Conservation (phyloP, 1,139 yeast genomes). For the Debaryomycetaceae sp. region DNA sequence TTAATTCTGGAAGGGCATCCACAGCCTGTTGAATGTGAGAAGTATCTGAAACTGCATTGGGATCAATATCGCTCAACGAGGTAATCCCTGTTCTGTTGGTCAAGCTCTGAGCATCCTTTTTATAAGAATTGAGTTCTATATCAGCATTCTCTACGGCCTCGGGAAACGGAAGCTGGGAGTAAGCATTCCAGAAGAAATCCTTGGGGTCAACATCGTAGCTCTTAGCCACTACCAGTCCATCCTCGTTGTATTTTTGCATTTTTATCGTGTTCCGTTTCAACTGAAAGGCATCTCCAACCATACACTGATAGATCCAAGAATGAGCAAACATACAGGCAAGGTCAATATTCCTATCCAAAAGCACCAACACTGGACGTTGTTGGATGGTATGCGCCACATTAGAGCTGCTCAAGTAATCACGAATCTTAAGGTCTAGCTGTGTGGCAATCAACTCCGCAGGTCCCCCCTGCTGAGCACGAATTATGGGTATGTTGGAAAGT, state of each 20-base stretch:
- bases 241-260: constrained; percentile 37
- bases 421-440: constrained; percentile 72
- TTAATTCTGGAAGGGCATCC: constrained; percentile 85
- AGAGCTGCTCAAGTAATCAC: constrained; percentile 80
- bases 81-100: constrained; percentile 76
- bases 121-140: constrained; percentile 72
- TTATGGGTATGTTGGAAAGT: constrained; percentile 76
- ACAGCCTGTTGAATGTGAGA: constrained; percentile 84
- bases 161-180: constrained; percentile 89
- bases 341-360: constrained; percentile 86
- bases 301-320: constrained; percentile 96
- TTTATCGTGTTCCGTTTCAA: constrained; percentile 70
- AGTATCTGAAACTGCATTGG: constrained; percentile 61
- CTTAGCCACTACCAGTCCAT: constrained; percentile 38
- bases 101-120: constrained; percentile 81
- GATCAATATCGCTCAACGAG: constrained; percentile 70
- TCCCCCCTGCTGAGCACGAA: constrained; percentile 87
- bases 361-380: constrained; percentile 72
- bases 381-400: constrained; percentile 32
- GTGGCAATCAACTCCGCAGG: constrained; percentile 94
- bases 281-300: constrained; percentile 88
- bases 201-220: constrained; percentile 84
- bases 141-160: constrained; percentile 97
- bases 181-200: constrained; percentile 87
- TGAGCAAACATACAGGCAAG: constrained; percentile 92